These are phyloP conservation scores for Leishmania lainsoni DNA, from an alignment of 208 protist species.

Conservation along the genomic window DNA sequence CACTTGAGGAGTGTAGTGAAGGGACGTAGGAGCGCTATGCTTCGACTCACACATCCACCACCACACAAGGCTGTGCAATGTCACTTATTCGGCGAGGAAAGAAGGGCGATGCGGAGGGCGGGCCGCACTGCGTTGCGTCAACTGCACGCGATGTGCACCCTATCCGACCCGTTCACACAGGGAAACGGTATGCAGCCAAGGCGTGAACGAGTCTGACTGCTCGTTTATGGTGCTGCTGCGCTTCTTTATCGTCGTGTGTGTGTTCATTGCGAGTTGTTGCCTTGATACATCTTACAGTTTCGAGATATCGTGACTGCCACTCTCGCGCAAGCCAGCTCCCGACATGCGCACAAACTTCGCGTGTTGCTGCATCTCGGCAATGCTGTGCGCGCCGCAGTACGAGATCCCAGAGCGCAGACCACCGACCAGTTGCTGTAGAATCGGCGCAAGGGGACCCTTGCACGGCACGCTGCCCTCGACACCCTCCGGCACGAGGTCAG, in stretches of 20 bases:
- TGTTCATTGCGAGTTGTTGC: neutral
- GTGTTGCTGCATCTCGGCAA: conserved; percentile 83
- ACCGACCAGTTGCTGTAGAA: conserved; percentile 88
- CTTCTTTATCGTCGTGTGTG: conserved; percentile 4
- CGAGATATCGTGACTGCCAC: conserved; percentile 89
- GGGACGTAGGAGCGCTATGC: no score
- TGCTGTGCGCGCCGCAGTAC: conserved; percentile 83
- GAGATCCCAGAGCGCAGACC: conserved; percentile 88
- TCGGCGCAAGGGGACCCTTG: conserved; percentile 78
- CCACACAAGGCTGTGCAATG: neutral
- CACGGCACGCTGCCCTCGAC: conserved; percentile 89
- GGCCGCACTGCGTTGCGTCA: neutral
- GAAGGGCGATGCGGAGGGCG: neutral
- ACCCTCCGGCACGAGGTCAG: conserved; percentile 86
- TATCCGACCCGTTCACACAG: neutral
- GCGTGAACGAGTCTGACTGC: neutral
- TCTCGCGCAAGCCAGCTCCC: conserved; percentile 78
- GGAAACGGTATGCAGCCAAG: neutral
- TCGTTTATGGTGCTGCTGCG: neutral
- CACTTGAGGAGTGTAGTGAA: no score
- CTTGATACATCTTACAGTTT: conserved; percentile 58
- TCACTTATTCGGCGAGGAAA: neutral
- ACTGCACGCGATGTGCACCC: neutral
- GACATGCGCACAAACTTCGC: conserved; percentile 88
- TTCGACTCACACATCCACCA: neutral